Percentiles rank a stretch among this genome's conserved stretches.
Evolutionary conservation across 2,329 filamentous ascomycete genomes (phyloP).

Genomic region (Purpureocillium takamizusanense): DNA sequence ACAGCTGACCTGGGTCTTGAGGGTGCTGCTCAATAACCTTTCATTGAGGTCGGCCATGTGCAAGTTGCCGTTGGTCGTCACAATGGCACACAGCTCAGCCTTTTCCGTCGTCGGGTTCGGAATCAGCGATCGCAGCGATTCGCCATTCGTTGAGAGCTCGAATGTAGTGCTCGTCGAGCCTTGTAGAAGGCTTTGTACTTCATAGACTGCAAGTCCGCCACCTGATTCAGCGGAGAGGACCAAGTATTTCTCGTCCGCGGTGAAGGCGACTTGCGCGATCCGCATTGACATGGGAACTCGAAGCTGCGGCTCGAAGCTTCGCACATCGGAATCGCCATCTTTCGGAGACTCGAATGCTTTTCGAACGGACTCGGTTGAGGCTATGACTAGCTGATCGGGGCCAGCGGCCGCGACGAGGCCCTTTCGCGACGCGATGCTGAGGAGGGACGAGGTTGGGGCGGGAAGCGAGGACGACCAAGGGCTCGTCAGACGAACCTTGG

Average conservation of each 20-base stretch:
- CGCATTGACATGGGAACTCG: conserved; percentile 64
- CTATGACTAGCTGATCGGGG: conserved; percentile 68
- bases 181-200: conserved; percentile 58
- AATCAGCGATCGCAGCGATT: conserved; percentile 61
- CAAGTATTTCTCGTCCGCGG: conserved; percentile 77
- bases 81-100: conserved; percentile 68
- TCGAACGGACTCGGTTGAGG: conserved; percentile 68
- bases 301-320: conserved; percentile 64
- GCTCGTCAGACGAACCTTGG: conserved; percentile 67
- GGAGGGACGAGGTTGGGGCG: conserved; percentile 67
- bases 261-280: conserved; percentile 84
- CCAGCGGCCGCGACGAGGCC: conserved; percentile 82
- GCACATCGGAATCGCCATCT: conserved; percentile 53
- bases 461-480: conserved; percentile 71
- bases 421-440: conserved; percentile 71
- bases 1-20: conserved; percentile 71
- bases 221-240: conserved; percentile 74
- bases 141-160: conserved; percentile 68
- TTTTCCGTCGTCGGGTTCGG: conserved; percentile 73
- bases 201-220: conserved; percentile 76
- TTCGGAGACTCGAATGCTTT: conserved; percentile 59
- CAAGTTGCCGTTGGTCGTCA: conserved; percentile 73
- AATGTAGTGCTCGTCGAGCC: conserved; percentile 60
- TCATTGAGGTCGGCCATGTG: conserved; percentile 74
- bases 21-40: conserved; percentile 49